Conservation (phyloP, 129 eudicot species). For the Escallonia rubra region DNA sequence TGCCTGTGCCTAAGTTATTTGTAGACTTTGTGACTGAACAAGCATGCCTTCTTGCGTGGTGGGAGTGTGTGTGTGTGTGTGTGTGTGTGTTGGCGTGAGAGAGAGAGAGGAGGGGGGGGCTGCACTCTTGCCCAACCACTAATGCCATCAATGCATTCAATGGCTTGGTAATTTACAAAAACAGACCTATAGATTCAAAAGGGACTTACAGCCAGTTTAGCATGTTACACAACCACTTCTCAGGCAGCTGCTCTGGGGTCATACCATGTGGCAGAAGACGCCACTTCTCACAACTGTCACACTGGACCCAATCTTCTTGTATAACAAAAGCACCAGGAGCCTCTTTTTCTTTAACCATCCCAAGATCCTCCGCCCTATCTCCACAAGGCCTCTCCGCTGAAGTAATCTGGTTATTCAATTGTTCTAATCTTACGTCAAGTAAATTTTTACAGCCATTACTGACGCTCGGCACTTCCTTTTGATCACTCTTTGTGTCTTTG, state of each 20-base stretch:
- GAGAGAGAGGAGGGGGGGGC: too few species aligned
- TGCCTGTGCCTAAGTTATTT: too few species aligned
- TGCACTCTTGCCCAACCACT: too few species aligned
- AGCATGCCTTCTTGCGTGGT: not conserved
- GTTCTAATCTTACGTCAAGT: constrained; percentile 25
- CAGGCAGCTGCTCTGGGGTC: constrained; percentile 48
- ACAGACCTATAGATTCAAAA: constrained; percentile 7
- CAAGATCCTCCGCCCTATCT: constrained; percentile 28
- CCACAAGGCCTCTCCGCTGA: constrained; percentile 23
- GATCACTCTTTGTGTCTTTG: constrained; percentile 26
- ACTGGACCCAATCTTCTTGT: constrained; percentile 58
- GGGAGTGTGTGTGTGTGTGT: too few species aligned
- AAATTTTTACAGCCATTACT: constrained; percentile 37
- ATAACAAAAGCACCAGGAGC: constrained; percentile 24
- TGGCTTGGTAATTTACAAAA: not conserved
- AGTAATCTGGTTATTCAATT: constrained; percentile 13
- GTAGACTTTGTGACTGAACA: too few species aligned
- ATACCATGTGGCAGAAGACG: constrained; percentile 65
- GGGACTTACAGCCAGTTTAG: constrained; percentile 79
- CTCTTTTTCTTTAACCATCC: constrained; percentile 27
- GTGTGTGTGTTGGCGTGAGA: not conserved
- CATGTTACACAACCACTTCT: constrained; percentile 74
- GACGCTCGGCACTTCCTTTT: constrained; percentile 33
- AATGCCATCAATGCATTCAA: too few species aligned
- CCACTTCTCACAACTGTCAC: constrained; percentile 74